Evolutionary conservation across 495 filamentous ascomycete genomes (phyloP).

Genomic region (Penicillium longicatenatum): DNA sequence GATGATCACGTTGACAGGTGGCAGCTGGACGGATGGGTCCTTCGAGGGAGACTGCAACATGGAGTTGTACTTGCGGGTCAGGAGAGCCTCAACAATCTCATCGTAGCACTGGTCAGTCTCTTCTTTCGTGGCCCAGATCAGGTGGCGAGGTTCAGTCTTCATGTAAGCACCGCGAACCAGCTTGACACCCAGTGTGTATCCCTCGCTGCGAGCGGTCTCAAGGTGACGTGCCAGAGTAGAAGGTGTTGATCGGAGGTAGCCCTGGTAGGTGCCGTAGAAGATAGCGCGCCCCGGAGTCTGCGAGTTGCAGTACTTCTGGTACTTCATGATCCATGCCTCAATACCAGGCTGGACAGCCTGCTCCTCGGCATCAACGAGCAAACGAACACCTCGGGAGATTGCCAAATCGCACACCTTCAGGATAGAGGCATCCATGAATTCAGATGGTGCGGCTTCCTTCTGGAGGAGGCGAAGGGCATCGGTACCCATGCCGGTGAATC

Average conservation of each 20-base stretch:
- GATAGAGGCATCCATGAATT: constrained; percentile 68
- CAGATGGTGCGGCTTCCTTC: constrained; percentile 56
- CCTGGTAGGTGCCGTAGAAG: constrained; percentile 79
- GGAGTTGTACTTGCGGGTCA: constrained; percentile 56
- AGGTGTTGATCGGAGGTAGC: constrained; percentile 76
- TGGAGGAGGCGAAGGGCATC: constrained; percentile 68
- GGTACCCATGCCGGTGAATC: constrained; percentile 86
- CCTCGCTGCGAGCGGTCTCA: constrained; percentile 61
- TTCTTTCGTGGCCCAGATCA: constrained; percentile 79
- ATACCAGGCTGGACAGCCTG: constrained; percentile 78
- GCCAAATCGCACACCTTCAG: constrained; percentile 77
- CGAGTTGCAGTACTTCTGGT: constrained; percentile 79
- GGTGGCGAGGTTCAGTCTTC: constrained; percentile 70
- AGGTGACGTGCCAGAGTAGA: constrained; percentile 67
- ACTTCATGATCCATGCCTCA: constrained; percentile 78
- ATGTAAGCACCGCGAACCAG: constrained; percentile 92
- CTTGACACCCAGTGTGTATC: constrained; percentile 84
- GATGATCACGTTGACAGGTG: constrained; percentile 70
- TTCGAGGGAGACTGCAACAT: constrained; percentile 46
- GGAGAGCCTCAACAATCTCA: constrained; percentile 57
- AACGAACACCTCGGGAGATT: constrained; percentile 62
- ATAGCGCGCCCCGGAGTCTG: constrained; percentile 59
- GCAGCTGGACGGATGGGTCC: constrained; percentile 49
- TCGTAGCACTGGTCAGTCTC: constrained; percentile 76
- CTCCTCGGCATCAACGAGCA: constrained; percentile 94